A percentile compares a stretch with the other conserved stretches of the same genome.
Conservation (phyloP, 2,329 filamentous ascomycete genomes). For the Aspergillus udagawae region DNA sequence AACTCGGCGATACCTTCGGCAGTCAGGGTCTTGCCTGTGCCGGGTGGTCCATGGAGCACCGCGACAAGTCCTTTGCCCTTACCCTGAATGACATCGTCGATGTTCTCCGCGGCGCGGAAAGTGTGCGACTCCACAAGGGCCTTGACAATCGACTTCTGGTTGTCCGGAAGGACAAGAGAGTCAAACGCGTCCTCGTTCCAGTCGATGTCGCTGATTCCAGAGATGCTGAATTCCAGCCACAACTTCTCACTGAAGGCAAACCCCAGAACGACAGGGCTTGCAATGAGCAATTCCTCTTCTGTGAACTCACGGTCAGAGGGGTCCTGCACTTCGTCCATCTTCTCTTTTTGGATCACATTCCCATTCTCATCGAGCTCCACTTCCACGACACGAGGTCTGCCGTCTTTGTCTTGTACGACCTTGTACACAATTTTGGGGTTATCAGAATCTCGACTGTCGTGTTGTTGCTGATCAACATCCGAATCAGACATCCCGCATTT, state of each 20-base stretch:
- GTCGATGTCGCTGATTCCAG: conserved; percentile 71
- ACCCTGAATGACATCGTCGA: conserved; percentile 77
- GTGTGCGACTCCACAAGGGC: conserved; percentile 82
- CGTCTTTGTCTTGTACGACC: conserved; percentile 51
- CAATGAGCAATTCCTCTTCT: conserved; percentile 79
- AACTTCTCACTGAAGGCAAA: conserved; percentile 85
- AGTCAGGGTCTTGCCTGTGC: conserved; percentile 84
- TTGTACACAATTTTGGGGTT: conserved; percentile 46
- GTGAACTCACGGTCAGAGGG: conserved; percentile 56
- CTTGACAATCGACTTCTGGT: conserved; percentile 66
- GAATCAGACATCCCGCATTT: conserved; percentile 33
- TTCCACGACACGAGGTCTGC: conserved; percentile 49
- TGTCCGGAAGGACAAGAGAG: conserved; percentile 66
- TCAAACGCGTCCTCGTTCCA: conserved; percentile 84
- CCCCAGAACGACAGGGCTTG: conserved; percentile 78
- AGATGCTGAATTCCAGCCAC: conserved; percentile 85
- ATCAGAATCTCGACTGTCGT: conserved; percentile 32
- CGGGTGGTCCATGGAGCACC: conserved; percentile 79
- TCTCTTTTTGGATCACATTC: conserved; percentile 52
- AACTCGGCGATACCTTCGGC: conserved; percentile 83
- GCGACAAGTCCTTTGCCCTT: conserved; percentile 82
- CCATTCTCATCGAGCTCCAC: conserved; percentile 55
- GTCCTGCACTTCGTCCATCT: conserved; percentile 48
- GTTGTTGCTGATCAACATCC: conserved; percentile 36
- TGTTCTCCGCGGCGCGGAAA: conserved; percentile 73